These are phyloP conservation scores for Brassica balearica DNA, from an alignment of 441 rosid genomes.

Conservation along the genomic window DNA sequence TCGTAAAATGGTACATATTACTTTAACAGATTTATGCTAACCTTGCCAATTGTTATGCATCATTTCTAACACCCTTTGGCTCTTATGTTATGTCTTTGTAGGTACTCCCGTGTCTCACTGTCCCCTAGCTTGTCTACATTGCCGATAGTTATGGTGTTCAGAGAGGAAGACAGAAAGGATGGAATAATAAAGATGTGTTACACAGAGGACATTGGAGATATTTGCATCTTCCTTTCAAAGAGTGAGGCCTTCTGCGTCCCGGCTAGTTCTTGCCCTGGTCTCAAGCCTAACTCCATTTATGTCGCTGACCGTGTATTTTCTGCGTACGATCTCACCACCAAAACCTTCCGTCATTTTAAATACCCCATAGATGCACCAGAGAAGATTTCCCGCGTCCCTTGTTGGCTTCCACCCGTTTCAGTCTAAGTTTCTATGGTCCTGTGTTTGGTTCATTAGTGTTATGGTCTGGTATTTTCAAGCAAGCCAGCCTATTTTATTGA, in stretches of 20 bases:
- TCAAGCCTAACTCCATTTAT: slow-evolving; percentile 25
- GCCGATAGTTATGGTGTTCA: slow-evolving; percentile 18
- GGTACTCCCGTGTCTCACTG: slow-evolving; percentile 3
- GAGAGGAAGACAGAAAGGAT: background rate
- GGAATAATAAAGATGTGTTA: background rate
- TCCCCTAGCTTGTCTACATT: background rate
- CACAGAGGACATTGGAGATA: slow-evolving; percentile 16
- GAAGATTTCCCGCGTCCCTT: background rate
- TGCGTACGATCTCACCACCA: background rate
- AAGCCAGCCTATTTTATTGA: background rate
- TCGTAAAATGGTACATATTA: background rate
- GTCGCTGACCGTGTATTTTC: background rate
- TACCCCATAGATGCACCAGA: background rate
- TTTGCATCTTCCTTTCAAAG: slow-evolving; percentile 26
- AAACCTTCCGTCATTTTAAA: background rate
- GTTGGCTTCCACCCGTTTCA: slow-evolving; percentile 3
- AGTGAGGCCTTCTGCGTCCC: slow-evolving; percentile 33
- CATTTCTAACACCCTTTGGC: background rate
- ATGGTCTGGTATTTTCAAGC: no score
- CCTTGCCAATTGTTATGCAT: background rate
- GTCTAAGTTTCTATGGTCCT: slow-evolving; percentile 1
- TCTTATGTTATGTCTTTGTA: background rate
- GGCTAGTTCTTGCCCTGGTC: slow-evolving; percentile 29
- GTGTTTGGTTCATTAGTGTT: background rate
- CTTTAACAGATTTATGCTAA: background rate